Percentiles rank a stretch among this genome's conserved stretches.
Conservation (phyloP, 2,329 filamentous ascomycete genomes). For the Didymella glomerata region DNA sequence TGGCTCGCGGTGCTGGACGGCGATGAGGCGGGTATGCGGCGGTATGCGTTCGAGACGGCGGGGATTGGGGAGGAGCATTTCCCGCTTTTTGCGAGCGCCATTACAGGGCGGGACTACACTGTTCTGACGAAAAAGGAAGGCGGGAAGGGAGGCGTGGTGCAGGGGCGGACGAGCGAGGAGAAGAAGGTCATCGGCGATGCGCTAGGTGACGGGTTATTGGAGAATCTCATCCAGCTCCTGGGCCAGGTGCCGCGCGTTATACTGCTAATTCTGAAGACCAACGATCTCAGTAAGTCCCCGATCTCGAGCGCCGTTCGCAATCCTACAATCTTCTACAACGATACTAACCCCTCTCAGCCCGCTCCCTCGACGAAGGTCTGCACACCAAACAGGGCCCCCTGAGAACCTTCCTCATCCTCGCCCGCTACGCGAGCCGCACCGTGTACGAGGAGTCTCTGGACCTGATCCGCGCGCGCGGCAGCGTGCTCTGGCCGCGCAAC, state of each 20-base stretch:
- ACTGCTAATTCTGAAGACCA: slow-evolving; percentile 94
- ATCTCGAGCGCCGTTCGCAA: no score
- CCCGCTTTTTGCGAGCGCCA: slow-evolving; percentile 92
- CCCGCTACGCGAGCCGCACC: slow-evolving; percentile 68
- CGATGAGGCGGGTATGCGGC: slow-evolving; percentile 84
- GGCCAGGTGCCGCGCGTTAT: slow-evolving; percentile 91
- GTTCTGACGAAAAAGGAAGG: slow-evolving; percentile 67
- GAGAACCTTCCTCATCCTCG: slow-evolving; percentile 70
- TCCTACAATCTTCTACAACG: no score
- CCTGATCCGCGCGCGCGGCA: slow-evolving; percentile 51
- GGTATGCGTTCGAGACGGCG: slow-evolving; percentile 87
- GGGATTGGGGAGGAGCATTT: slow-evolving; percentile 90
- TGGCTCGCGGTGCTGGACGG: slow-evolving; percentile 96
- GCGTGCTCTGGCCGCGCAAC: slow-evolving; percentile 62
- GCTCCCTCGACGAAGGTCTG: slow-evolving; percentile 89
- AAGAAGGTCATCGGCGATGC: slow-evolving; percentile 86
- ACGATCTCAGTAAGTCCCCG: slow-evolving; percentile 76
- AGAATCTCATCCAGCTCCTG: slow-evolving; percentile 86
- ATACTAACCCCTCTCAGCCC: slow-evolving; percentile 58
- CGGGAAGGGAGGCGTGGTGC: slow-evolving; percentile 53
- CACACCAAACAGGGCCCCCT: slow-evolving; percentile 73
- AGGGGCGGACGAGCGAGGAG: slow-evolving; percentile 73
- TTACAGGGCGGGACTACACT: slow-evolving; percentile 90
- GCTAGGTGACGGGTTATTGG: slow-evolving; percentile 86
- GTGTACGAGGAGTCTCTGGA: slow-evolving; percentile 70